Percentiles rank a stretch among this genome's conserved stretches.
phyloP scores from a whole-genome alignment of 768 basidiomycete species.

The Termitomyces sp. region DNA sequence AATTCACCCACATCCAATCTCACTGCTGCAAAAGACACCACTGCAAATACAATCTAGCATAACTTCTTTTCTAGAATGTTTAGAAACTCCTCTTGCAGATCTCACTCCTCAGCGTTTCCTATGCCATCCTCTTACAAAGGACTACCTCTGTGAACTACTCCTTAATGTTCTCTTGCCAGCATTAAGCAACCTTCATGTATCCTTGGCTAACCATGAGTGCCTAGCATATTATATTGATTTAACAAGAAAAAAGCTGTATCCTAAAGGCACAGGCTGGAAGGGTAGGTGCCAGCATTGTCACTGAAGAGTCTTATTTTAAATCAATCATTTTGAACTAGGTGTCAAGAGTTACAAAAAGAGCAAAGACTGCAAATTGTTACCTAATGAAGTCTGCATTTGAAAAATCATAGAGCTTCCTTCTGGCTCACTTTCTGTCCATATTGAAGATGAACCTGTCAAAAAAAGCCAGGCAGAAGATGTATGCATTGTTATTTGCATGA shows the following conservation, averaged over 20 bases:
- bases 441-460: background rate
- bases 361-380: background rate
- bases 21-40: background rate
- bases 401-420: background rate
- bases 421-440: background rate
- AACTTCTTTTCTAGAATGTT: background rate
- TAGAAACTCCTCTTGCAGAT: slow-evolving; percentile 11
- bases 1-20: background rate
- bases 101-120: slow-evolving; percentile 19
- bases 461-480: slow-evolving; percentile 8
- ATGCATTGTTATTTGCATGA: slow-evolving; percentile 21
- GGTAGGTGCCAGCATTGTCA: background rate
- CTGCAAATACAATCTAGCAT: background rate
- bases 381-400: background rate
- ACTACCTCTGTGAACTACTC: slow-evolving; percentile 7
- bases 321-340: too few species aligned
- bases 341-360: background rate
- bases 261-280: slow-evolving; percentile 13
- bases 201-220: slow-evolving; percentile 18
- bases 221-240: slow-evolving; percentile 13
- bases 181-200: slow-evolving; percentile 20
- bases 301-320: too few species aligned
- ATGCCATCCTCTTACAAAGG: slow-evolving; percentile 13
- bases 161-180: slow-evolving; percentile 11
- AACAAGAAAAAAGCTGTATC: slow-evolving; percentile 9